A percentile compares a stretch with the other conserved stretches of the same genome.
Conservation (phyloP, 176 grass and related monocot species). For the Melocanna baccifera region DNA sequence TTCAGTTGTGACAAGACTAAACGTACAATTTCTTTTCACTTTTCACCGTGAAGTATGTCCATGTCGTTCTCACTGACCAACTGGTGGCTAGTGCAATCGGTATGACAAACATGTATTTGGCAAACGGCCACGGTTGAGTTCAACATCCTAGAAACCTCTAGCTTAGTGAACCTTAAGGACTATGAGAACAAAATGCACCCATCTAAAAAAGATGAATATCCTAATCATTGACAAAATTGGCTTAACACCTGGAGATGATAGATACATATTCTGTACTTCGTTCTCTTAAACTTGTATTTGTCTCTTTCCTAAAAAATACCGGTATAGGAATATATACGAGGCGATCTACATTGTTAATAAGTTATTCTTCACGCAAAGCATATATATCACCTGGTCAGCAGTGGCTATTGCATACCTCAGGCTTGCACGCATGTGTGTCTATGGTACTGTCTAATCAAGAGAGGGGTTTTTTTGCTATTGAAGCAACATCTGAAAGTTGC, state of each 20-base stretch:
- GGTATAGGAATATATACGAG: background rate
- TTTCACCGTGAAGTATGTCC: background rate
- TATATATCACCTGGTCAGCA: background rate
- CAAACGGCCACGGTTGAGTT: no score
- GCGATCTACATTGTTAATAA: background rate
- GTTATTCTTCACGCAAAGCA: slow-evolving; percentile 22
- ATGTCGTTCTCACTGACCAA: background rate
- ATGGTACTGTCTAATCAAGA: background rate
- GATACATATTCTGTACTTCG: background rate
- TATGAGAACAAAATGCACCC: background rate
- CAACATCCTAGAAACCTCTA: no score
- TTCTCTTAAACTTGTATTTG: background rate
- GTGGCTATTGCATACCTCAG: background rate
- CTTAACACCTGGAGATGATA: background rate
- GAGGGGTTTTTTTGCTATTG: background rate
- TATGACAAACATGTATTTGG: no score
- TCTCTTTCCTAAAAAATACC: background rate
- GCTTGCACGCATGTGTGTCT: background rate
- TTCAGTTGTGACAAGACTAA: background rate
- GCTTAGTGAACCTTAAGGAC: background rate
- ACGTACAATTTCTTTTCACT: background rate
- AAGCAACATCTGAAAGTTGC: background rate
- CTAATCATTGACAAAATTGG: background rate
- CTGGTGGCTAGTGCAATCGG: no score
- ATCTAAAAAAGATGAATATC: background rate